These are phyloP conservation scores for Trypanosoma vivax DNA, from an alignment of 208 protist genomes.

Conservation along the genomic window DNA sequence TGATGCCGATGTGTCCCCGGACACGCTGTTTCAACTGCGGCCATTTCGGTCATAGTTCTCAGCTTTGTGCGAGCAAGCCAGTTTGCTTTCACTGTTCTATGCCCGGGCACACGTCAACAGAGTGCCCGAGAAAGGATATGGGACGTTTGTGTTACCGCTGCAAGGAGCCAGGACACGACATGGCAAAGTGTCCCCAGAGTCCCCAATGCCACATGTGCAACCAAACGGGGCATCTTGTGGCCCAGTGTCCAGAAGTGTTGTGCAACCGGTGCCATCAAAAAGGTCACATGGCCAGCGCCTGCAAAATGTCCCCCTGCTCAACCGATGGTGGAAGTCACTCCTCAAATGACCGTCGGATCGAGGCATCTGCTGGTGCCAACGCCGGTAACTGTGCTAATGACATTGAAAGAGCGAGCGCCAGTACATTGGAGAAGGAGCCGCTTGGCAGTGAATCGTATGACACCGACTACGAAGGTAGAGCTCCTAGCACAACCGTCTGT, in stretches of 20 bases:
- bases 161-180: slow-evolving; percentile 82
- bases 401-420: too few relatives aligned
- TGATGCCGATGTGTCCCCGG: slow-evolving; percentile 73
- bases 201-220: slow-evolving; percentile 78
- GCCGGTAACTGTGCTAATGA: too few relatives aligned
- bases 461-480: not conserved
- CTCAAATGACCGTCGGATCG: too few relatives aligned
- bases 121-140: slow-evolving; percentile 66
- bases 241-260: slow-evolving; percentile 62
- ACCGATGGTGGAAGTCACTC: slow-evolving; percentile 6
- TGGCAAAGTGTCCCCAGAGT: slow-evolving; percentile 64
- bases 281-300: slow-evolving; percentile 56
- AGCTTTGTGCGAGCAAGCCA: slow-evolving; percentile 73
- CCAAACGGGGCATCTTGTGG: slow-evolving; percentile 63
- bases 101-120: slow-evolving; percentile 63
- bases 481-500: not conserved
- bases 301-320: not conserved
- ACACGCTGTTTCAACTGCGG: slow-evolving; percentile 89
- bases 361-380: too few relatives aligned
- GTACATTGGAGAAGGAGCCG: too few relatives aligned
- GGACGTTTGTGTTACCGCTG: slow-evolving; percentile 85
- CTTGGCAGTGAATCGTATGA: too few relatives aligned
- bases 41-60: slow-evolving; percentile 76
- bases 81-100: slow-evolving; percentile 86
- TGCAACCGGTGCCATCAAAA: slow-evolving; percentile 73